These are phyloP conservation scores for Psilocybe tampanensis DNA, from an alignment of 768 basidiomycete species.

Conservation along the genomic window DNA sequence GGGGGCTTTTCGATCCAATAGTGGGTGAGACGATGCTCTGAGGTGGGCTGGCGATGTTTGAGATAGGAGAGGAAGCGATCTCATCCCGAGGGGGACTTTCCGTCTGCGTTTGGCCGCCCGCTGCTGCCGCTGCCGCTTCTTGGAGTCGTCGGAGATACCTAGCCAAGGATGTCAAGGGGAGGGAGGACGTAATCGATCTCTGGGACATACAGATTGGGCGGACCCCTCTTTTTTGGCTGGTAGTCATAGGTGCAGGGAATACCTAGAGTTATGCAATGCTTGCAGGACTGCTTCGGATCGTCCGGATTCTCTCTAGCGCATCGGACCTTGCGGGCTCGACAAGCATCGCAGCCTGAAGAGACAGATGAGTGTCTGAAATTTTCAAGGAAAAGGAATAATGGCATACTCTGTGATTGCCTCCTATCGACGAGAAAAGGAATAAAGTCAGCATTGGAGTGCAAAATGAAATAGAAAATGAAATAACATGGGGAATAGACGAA, in stretches of 20 bases:
- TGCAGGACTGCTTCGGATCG: slow-evolving; percentile 79
- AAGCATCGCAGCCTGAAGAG: slow-evolving; percentile 77
- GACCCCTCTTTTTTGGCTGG: slow-evolving; percentile 91
- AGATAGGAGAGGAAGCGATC: slow-evolving; percentile 45
- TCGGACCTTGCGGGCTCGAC: slow-evolving; percentile 84
- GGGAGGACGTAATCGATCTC: not conserved
- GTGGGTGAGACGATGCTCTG: slow-evolving; percentile 50
- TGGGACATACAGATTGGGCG: slow-evolving; percentile 77
- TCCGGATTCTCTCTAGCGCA: slow-evolving; percentile 82
- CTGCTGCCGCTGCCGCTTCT: slow-evolving; percentile 70
- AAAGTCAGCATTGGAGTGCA: slow-evolving; percentile 32
- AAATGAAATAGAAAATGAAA: slow-evolving; percentile 28
- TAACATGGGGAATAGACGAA: slow-evolving; percentile 36
- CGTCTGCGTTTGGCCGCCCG: slow-evolving; percentile 40
- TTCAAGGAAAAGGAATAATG: not conserved
- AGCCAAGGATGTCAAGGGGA: slow-evolving; percentile 10
- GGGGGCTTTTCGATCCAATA: slow-evolving; percentile 44
- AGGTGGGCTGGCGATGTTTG: slow-evolving; percentile 50
- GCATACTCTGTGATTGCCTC: slow-evolving; percentile 85
- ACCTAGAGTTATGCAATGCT: slow-evolving; percentile 81
- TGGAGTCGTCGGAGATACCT: slow-evolving; percentile 83
- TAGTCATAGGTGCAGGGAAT: slow-evolving; percentile 91
- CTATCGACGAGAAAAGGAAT: slow-evolving; percentile 40
- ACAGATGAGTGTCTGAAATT: slow-evolving; percentile 16
- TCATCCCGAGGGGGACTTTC: slow-evolving; percentile 40